Base-by-base conservation (phyloP, 1,284 basidiomycete genomes). In the Rugiboletus extremiorientalis region DNA sequence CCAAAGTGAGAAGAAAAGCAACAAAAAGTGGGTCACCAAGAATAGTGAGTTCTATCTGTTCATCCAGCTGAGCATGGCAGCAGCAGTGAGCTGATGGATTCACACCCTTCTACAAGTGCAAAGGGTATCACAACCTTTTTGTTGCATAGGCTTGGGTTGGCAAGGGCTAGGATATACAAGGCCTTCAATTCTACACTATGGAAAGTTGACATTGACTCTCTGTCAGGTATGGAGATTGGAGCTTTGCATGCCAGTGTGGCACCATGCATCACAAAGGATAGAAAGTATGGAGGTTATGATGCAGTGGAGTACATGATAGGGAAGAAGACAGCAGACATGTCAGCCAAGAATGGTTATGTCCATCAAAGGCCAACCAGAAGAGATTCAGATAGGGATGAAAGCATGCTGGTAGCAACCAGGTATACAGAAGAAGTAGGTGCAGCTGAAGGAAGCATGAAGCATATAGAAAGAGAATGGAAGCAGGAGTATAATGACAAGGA, bases 221-320 rank as follows among this genome's bases (percentile, higher is more conserved):
- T 49, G 7, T 16, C 36, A 0, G 6, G n/a, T 1, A 2, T 4
- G 7, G 36, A 49, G 2, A 15, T 38, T 8, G 5, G 4, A 0
- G 23, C 10, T 1, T 25, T 50, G 15, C 14, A 50, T 42, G 2
- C 14, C 6, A 41, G 33, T 16, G 31, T 50, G 10, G 20, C 27
- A 0, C n/a, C 30, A 3, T 10, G 9, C 1, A 22, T 50, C 2
- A 33, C 31, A 5, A 25, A 7, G 5, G 22, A 50, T 4, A 15
- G 14, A 2, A 47, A 34, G 4, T 36, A 34, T 25, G 33, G 45
- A 4, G 45, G 33, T 0, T 47, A 36, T 27, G 45, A 47, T 36
- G 45, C 23, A 2, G 23, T 47, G 10, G 9, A 47, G 5, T 27
- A 36, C 6, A 47, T 47, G 23, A 47, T 47, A 33, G 45, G 33